These are phyloP conservation scores for Aspergillus sclerotialis DNA, from an alignment of 2,329 filamentous ascomycete species.

Conservation along the genomic window DNA sequence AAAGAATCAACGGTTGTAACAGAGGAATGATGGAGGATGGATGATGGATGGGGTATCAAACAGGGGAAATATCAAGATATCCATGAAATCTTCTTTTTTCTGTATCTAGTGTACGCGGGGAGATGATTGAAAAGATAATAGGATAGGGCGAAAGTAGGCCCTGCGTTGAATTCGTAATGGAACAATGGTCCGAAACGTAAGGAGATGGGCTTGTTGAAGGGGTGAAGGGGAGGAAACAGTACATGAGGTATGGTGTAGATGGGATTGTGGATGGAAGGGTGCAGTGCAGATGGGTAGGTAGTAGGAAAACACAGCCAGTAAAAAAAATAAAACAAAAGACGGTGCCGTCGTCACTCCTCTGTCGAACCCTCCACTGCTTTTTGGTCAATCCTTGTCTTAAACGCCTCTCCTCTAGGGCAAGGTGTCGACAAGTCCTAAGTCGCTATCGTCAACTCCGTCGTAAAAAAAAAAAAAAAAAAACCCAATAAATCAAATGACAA, in stretches of 20 bases:
- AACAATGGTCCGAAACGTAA: no score
- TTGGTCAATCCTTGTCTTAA: no score
- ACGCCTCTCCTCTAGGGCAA: no score
- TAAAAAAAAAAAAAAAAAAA: slow-evolving; percentile 14
- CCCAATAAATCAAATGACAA: slow-evolving; percentile 10
- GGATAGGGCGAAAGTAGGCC: slow-evolving; percentile 1
- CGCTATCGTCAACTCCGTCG: slow-evolving; percentile 4
- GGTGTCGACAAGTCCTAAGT: no score
- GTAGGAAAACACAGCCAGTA: not conserved
- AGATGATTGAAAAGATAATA: not conserved
- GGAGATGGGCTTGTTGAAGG: not conserved
- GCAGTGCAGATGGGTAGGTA: not conserved
- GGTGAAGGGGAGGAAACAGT: not conserved
- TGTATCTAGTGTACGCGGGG: slow-evolving; percentile 1
- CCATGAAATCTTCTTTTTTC: not conserved
- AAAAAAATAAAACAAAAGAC: no score
- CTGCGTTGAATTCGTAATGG: no score
- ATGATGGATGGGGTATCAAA: not conserved
- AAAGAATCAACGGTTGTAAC: slow-evolving; percentile 3
- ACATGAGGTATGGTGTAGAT: not conserved
- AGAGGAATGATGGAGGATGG: not conserved
- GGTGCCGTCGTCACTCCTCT: no score
- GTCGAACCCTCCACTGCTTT: no score
- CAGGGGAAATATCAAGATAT: not conserved
- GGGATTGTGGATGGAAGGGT: no score